Evolutionary conservation across 2,329 filamentous ascomycete genomes (phyloP).

Genomic region (Fusarium sp.): DNA sequence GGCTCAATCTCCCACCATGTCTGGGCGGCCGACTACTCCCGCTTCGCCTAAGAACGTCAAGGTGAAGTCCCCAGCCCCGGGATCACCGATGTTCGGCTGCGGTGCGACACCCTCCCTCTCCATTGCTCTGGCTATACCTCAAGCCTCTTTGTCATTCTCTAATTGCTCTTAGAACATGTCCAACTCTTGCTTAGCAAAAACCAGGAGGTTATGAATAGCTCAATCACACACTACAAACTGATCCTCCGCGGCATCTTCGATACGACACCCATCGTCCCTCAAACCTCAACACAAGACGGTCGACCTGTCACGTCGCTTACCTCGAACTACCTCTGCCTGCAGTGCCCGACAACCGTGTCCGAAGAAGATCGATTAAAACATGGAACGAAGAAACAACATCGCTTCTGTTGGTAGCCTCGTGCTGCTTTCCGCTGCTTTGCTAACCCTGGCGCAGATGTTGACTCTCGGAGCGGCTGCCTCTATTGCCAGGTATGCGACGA

Average conservation of each 20-base stretch:
- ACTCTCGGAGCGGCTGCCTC: conserved; percentile 78
- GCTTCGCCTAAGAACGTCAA: conserved; percentile 67
- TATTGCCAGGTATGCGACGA: conserved; percentile 87
- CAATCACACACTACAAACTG: conserved; percentile 77
- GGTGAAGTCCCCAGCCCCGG: conserved; percentile 68
- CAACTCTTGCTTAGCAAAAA: conserved; percentile 72
- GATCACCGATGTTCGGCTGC: conserved; percentile 71
- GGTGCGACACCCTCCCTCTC: conserved; percentile 57
- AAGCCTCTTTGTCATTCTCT: conserved; percentile 36
- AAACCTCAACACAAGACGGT: conserved; percentile 71
- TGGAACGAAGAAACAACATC: conserved; percentile 75
- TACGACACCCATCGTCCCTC: conserved; percentile 70
- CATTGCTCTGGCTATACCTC: neutral
- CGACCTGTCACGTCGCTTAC: conserved; percentile 70
- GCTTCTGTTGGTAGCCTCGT: conserved; percentile 71
- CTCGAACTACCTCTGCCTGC: conserved; percentile 77
- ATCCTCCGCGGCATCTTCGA: conserved; percentile 78
- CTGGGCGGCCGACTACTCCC: conserved; percentile 60
- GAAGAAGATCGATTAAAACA: conserved; percentile 75
- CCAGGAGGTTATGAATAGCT: conserved; percentile 73
- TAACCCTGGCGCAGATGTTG: conserved; percentile 69
- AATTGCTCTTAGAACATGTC: conserved; percentile 71
- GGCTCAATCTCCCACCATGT: conserved; percentile 50
- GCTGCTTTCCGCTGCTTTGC: conserved; percentile 10
- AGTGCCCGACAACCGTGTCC: conserved; percentile 76